phyloP scores from a whole-genome alignment of 1,139 yeast genomes.

The Suhomyces maxii region DNA sequence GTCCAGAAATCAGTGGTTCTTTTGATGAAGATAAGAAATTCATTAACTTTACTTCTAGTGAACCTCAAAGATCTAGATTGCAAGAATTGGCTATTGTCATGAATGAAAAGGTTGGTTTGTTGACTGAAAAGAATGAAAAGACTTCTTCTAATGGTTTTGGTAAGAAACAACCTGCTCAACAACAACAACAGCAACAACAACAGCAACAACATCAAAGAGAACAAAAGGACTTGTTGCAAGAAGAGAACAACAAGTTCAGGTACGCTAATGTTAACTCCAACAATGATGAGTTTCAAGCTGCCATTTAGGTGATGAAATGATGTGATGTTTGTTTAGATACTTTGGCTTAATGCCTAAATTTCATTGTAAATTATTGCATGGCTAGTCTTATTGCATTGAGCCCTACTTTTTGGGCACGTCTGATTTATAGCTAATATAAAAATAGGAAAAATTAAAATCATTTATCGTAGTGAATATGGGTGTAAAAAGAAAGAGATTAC shows the following conservation, averaged over 20 bases:
- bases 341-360: conserved; percentile 3
- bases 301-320: conserved; percentile 17
- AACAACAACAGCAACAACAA: conserved; percentile 33
- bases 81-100: conserved; percentile 87
- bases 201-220: conserved; percentile 31
- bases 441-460: background rate
- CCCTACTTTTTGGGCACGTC: background rate
- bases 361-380: conserved; percentile 13
- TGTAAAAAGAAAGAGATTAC: too few relatives aligned
- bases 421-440: conserved; percentile 8
- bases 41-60: conserved; percentile 63
- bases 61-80: conserved; percentile 78
- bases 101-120: conserved; percentile 81
- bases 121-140: conserved; percentile 84
- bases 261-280: conserved; percentile 48
- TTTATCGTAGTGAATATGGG: too few relatives aligned
- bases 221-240: conserved; percentile 34
- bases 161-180: conserved; percentile 39
- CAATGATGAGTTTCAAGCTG: conserved; percentile 49
- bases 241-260: conserved; percentile 45
- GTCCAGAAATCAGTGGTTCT: conserved; percentile 69
- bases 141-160: conserved; percentile 74
- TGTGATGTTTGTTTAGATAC: background rate
- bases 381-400: conserved; percentile 9
- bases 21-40: conserved; percentile 59